phyloP scores from a whole-genome alignment of 768 basidiomycete genomes.

The Inosperma sp. region DNA sequence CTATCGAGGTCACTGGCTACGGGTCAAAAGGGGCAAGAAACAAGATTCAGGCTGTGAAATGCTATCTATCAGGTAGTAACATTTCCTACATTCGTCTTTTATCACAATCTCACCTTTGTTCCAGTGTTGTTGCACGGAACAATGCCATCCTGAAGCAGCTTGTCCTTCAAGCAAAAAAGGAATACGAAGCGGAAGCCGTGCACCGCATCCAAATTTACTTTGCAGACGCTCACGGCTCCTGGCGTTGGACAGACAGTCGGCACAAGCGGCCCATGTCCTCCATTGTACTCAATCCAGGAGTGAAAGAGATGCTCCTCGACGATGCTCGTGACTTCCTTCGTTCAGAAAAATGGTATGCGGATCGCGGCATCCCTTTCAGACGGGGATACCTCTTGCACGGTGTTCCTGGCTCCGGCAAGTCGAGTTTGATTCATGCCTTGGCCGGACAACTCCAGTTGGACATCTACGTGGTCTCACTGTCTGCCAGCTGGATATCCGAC shows the following conservation, averaged over 20 bases:
- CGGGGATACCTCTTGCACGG: slow-evolving; percentile 83
- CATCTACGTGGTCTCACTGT: slow-evolving; percentile 87
- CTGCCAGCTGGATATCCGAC: slow-evolving; percentile 84
- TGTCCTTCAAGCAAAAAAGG: slow-evolving; percentile 83
- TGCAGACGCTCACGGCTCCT: slow-evolving; percentile 81
- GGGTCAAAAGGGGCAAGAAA: slow-evolving; percentile 67
- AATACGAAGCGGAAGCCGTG: slow-evolving; percentile 82
- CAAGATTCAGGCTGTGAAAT: slow-evolving; percentile 62
- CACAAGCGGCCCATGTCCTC: slow-evolving; percentile 86
- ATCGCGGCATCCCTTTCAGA: slow-evolving; percentile 88
- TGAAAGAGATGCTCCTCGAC: slow-evolving; percentile 82
- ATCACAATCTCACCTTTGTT: background rate
- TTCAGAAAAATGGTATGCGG: slow-evolving; percentile 92
- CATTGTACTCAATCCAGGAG: slow-evolving; percentile 83
- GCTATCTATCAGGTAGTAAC: slow-evolving; percentile 63
- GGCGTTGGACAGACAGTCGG: slow-evolving; percentile 84
- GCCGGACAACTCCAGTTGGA: slow-evolving; percentile 87
- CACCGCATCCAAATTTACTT: slow-evolving; percentile 88
- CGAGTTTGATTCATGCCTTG: slow-evolving; percentile 79
- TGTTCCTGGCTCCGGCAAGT: slow-evolving; percentile 83
- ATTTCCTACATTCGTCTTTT: background rate
- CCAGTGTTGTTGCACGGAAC: slow-evolving; percentile 75
- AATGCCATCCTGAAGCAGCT: slow-evolving; percentile 86
- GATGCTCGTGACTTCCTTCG: slow-evolving; percentile 82
- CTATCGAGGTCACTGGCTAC: slow-evolving; percentile 80